A percentile compares a stretch with the other conserved stretches of the same genome.
Conservation (phyloP, 805 yeast genomes). For the Suhomyces sp. region DNA sequence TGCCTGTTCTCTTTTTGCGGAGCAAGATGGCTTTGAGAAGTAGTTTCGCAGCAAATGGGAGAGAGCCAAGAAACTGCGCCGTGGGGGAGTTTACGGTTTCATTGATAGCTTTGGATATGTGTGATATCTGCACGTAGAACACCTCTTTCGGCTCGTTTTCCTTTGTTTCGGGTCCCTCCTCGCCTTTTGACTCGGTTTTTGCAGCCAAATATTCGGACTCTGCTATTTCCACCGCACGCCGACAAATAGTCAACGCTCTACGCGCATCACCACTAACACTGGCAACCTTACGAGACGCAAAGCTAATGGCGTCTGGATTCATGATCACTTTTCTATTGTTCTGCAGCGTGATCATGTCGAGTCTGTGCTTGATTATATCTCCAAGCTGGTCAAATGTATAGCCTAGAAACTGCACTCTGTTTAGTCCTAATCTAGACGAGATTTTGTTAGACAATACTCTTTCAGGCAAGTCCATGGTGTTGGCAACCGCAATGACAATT, state of each 20-base stretch:
- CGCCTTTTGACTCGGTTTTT: constrained; percentile 6
- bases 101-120: constrained; percentile 73
- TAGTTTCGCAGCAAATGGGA: constrained; percentile 70
- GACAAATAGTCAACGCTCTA: constrained; percentile 81
- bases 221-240: constrained; percentile 87
- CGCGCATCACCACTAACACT: constrained; percentile 97
- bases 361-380: constrained; percentile 67
- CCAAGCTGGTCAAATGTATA: constrained; percentile 78
- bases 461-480: constrained; percentile 97
- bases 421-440: constrained; percentile 85
- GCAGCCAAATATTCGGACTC: constrained; percentile 52
- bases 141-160: constrained; percentile 28
- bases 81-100: constrained; percentile 78
- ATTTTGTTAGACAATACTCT: constrained; percentile 81
- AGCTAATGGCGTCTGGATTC: constrained; percentile 75
- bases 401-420: constrained; percentile 84
- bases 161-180: neutral
- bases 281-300: constrained; percentile 91
- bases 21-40: constrained; percentile 66
- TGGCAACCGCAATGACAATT: constrained; percentile 90
- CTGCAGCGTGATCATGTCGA: constrained; percentile 43
- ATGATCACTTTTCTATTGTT: constrained; percentile 45
- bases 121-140: constrained; percentile 63
- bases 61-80: constrained; percentile 51
- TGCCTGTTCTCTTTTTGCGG: constrained; percentile 62